Evolutionary conservation across 2,329 filamentous ascomycete genomes (phyloP).

Genomic region (Tothia fuscella): DNA sequence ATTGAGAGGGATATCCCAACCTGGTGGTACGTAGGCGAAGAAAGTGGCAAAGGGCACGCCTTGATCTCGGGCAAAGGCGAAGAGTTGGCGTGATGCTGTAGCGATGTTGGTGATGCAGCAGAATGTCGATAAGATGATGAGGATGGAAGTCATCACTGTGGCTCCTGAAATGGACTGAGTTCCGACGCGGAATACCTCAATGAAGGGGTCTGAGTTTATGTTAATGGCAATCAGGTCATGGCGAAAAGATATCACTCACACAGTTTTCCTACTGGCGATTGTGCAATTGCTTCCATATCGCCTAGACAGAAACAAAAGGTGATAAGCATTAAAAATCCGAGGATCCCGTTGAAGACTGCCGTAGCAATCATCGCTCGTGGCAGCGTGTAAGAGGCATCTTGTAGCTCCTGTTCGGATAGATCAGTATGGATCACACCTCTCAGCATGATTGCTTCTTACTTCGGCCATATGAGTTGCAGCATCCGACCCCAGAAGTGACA

Average conservation of each 20-base stretch:
- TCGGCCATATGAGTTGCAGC: slow-evolving; percentile 26
- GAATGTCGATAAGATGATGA: slow-evolving; percentile 22
- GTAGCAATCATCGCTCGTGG: slow-evolving; percentile 21
- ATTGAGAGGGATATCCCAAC: slow-evolving; percentile 32
- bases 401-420: too few relatives aligned
- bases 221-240: too few relatives aligned
- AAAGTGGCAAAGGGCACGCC: slow-evolving; percentile 23
- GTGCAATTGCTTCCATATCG: slow-evolving; percentile 15
- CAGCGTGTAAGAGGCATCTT: slow-evolving; percentile 19
- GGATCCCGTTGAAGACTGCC: slow-evolving; percentile 19
- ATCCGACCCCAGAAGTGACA: slow-evolving; percentile 27
- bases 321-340: slow-evolving; percentile 19
- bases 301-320: slow-evolving; percentile 20
- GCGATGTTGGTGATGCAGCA: slow-evolving; percentile 24
- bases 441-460: too few relatives aligned
- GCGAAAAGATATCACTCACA: too few relatives aligned
- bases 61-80: slow-evolving; percentile 30
- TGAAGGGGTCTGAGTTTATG: too few relatives aligned
- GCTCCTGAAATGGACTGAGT: slow-evolving; percentile 23
- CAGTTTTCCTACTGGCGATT: slow-evolving; percentile 13
- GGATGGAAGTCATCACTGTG: slow-evolving; percentile 20
- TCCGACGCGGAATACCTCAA: slow-evolving; percentile 24
- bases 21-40: slow-evolving; percentile 10
- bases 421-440: too few relatives aligned
- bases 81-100: slow-evolving; percentile 27